phyloP scores from a whole-genome alignment of 768 basidiomycete species.

The Tulasnella sp. region DNA sequence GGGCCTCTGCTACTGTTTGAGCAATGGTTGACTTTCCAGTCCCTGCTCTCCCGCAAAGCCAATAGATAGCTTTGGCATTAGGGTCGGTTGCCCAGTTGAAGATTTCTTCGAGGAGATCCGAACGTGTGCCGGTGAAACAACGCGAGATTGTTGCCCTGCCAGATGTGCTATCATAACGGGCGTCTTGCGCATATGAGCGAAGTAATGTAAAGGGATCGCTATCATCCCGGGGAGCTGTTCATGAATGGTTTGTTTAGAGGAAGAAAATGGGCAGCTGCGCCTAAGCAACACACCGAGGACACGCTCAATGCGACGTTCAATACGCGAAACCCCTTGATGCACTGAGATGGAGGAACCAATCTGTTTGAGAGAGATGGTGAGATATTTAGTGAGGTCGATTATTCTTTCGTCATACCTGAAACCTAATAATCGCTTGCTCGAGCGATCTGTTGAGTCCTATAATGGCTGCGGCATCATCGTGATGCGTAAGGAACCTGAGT shows the following conservation, averaged over 20 bases:
- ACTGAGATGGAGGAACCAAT: no score
- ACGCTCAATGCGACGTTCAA: no score
- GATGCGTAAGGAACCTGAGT: background rate
- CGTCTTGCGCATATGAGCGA: background rate
- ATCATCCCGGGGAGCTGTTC: background rate
- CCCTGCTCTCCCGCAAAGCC: constrained; percentile 29
- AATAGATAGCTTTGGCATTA: constrained; percentile 19
- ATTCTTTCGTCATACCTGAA: background rate
- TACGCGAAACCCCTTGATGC: no score
- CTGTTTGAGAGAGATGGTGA: no score
- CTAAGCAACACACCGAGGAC: background rate
- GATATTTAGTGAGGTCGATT: no score
- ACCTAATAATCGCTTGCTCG: background rate
- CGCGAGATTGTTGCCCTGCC: background rate
- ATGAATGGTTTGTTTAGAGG: no score
- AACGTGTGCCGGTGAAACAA: constrained; percentile 3
- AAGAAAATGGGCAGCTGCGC: background rate
- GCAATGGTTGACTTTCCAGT: constrained; percentile 32
- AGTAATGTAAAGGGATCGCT: background rate
- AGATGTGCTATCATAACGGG: constrained; percentile 5
- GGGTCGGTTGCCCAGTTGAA: constrained; percentile 1
- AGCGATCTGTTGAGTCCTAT: background rate
- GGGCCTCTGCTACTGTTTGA: constrained; percentile 24
- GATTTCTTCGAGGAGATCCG: constrained; percentile 1
- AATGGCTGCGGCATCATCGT: constrained; percentile 1